Conservation (phyloP, 768 basidiomycete genomes). For the Termitomyces sp. region DNA sequence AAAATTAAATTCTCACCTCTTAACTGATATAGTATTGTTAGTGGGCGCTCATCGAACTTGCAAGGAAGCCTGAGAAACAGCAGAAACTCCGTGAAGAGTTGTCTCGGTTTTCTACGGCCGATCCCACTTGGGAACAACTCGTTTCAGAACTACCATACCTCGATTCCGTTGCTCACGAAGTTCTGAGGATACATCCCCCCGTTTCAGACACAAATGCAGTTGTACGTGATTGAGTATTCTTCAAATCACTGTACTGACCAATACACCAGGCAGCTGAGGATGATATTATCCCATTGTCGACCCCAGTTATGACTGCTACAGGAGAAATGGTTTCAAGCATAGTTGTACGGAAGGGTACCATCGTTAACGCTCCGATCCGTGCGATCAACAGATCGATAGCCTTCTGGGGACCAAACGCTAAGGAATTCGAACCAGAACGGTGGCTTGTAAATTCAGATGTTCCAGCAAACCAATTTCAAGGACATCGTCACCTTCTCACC, state of each 20-base stretch:
- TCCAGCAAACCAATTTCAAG: conserved; percentile 35
- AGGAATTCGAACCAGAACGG: conserved; percentile 55
- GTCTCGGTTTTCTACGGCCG: conserved; percentile 28
- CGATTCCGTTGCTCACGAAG: conserved; percentile 44
- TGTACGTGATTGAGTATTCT: conserved; percentile 20
- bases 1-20: background rate
- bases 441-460: conserved; percentile 42
- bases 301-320: conserved; percentile 36
- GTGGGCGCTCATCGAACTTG: conserved; percentile 59
- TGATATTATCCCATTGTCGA: conserved; percentile 52
- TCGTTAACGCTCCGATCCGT: conserved; percentile 35
- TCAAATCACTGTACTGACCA: background rate
- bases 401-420: conserved; percentile 58
- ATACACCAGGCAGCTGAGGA: conserved; percentile 38
- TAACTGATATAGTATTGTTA: conserved; percentile 7
- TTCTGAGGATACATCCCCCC: conserved; percentile 38
- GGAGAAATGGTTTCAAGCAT: conserved; percentile 35
- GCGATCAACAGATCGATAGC: conserved; percentile 44
- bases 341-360: conserved; percentile 40
- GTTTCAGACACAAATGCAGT: conserved; percentile 28
- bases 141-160: conserved; percentile 46
- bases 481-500: conserved; percentile 43
- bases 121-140: conserved; percentile 53
- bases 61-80: conserved; percentile 38
- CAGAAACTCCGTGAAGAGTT: conserved; percentile 45